Base-by-base conservation (phyloP, 805 yeast genomes). In the Lipomyces kockii region DNA sequence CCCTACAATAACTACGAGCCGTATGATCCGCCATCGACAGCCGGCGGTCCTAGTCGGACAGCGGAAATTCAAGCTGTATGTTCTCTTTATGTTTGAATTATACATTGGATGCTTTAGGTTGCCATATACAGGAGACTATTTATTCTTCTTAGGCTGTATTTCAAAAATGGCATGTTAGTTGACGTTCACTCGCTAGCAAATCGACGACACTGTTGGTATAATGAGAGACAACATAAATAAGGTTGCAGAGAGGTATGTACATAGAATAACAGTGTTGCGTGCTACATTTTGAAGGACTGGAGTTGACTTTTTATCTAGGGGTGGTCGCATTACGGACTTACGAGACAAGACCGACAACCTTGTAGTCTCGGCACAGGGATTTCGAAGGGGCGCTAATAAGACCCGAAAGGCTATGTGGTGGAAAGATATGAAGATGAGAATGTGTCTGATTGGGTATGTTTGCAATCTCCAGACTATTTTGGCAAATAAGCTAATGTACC, bases 361-460 rank as follows among this genome's bases (percentile, higher is more conserved):
- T 74, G 97, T 97, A 56, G 91, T 89, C 58, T 86, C 91, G 58
- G 98, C 99, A 9, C 94, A 91, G 74, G 95, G 97, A 49, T 94
- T 95, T 83, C 91, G 96, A 78, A 86, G 97, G 78, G 97, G 97
- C 53, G 98, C 99, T 67, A 94, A 94, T 81, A 88, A 97, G 75
- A 98, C 94, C 59, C 90, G 99, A 81, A 94, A 93, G 80, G 97
- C 93, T 77, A 94, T 94, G 98, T 94, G 98, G 98, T 91, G 97
- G 90, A 94, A 95, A 80, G 97, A 94, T 79, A 85, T 95, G 86
- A 95, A 95, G 83, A 90, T 95, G 94, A 89, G 97, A 80, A 82
- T 93, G 83, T 94, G 98, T 80, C 81, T 91, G 66, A 89, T 93
- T 67, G 87, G 89, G 72, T 69, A 60, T 12, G 72, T 66, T n/a